These are phyloP conservation scores for Gomphus sp. DNA, from an alignment of 1,284 basidiomycete species.

Conservation along the genomic window DNA sequence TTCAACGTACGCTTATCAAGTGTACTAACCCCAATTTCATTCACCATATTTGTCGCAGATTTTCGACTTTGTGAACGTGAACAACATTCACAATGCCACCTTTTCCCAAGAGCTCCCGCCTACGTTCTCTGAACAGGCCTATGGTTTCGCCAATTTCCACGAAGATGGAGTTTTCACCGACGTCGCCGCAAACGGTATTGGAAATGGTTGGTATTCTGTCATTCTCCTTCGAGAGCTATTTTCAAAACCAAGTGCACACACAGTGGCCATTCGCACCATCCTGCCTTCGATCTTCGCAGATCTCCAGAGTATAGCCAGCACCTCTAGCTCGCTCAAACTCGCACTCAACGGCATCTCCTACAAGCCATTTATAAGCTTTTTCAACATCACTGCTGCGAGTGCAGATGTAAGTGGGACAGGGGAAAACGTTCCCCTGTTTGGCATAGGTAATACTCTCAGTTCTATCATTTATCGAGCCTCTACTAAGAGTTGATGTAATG, in stretches of 20 bases:
- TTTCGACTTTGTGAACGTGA: slow-evolving; percentile 69
- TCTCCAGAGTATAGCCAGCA: slow-evolving; percentile 58
- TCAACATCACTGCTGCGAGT: slow-evolving; percentile 59
- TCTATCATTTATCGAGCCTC: not conserved
- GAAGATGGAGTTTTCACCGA: slow-evolving; percentile 72
- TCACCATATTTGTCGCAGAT: slow-evolving; percentile 31
- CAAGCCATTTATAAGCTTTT: slow-evolving; percentile 83
- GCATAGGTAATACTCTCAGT: slow-evolving; percentile 43
- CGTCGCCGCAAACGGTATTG: slow-evolving; percentile 49
- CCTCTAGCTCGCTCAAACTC: slow-evolving; percentile 69
- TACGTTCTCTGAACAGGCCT: slow-evolving; percentile 59
- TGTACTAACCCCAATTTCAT: slow-evolving; percentile 4
- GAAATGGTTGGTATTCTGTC: slow-evolving; percentile 49
- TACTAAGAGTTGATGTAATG: not conserved
- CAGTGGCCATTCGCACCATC: slow-evolving; percentile 74
- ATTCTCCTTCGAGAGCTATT: not conserved
- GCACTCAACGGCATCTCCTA: slow-evolving; percentile 68
- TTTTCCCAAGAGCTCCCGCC: slow-evolving; percentile 67
- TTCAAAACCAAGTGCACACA: slow-evolving; percentile 1
- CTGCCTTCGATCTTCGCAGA: slow-evolving; percentile 61
- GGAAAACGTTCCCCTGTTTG: slow-evolving; percentile 17
- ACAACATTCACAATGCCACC: slow-evolving; percentile 71
- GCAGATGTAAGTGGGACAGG: too few species aligned
- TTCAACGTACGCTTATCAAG: slow-evolving; percentile 48
- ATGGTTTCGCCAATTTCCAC: slow-evolving; percentile 66